phyloP scores from a whole-genome alignment of 768 basidiomycete genomes.

The Lactarius indigo region DNA sequence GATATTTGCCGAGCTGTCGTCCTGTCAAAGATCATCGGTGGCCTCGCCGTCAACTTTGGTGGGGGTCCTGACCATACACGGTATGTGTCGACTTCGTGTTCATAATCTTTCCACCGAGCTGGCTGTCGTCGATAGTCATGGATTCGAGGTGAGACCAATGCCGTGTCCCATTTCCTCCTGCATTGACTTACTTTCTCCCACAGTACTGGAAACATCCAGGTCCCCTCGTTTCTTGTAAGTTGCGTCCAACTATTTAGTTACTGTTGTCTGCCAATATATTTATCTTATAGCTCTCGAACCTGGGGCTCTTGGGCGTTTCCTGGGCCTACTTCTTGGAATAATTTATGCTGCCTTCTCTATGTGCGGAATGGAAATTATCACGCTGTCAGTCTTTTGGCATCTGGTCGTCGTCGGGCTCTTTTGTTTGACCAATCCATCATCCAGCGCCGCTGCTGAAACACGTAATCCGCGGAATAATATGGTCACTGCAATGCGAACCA shows the following conservation, averaged over 20 bases:
- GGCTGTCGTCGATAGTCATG: conserved; percentile 14
- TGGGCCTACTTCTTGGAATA: conserved; percentile 24
- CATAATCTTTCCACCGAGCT: neutral
- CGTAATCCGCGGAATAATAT: conserved; percentile 24
- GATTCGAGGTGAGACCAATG: conserved; percentile 18
- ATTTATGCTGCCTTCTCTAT: conserved; percentile 24
- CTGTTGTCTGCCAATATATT: neutral
- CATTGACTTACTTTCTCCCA: neutral
- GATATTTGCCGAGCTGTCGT: neutral
- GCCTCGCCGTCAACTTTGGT: conserved; percentile 22
- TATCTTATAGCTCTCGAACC: conserved; percentile 20
- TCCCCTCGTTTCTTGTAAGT: conserved; percentile 22
- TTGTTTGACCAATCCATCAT: neutral
- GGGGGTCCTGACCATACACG: conserved; percentile 25
- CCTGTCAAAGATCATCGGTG: conserved; percentile 21
- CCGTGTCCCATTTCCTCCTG: neutral
- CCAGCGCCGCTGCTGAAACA: conserved; percentile 25
- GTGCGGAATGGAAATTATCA: conserved; percentile 26
- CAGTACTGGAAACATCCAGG: conserved; percentile 26
- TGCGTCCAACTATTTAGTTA: neutral
- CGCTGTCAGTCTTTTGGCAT: conserved; percentile 13
- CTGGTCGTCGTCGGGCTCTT: neutral
- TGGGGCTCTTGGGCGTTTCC: conserved; percentile 21
- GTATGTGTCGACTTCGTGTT: neutral
- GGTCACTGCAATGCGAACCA: conserved; percentile 22